phyloP scores from a whole-genome alignment of 176 grass and related monocot species.

The Eragrostis curvula region DNA sequence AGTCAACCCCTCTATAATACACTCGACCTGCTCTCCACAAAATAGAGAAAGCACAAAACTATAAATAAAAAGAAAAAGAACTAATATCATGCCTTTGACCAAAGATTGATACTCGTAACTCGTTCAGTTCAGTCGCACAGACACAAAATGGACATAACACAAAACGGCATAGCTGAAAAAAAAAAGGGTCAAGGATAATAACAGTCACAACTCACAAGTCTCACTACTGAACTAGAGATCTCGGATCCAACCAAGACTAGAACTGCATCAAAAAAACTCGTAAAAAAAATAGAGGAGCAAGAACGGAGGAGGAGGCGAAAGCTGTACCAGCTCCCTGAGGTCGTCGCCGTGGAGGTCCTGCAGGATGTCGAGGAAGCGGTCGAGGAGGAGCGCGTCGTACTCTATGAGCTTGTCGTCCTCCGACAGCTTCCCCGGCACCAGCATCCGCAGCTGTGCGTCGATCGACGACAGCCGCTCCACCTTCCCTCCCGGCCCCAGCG shows the following conservation, averaged over 20 bases:
- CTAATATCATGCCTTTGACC: background rate
- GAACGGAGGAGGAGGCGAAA: background rate
- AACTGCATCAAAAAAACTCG: background rate
- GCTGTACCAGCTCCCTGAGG: slow-evolving; percentile 57
- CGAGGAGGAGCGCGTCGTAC: slow-evolving; percentile 74
- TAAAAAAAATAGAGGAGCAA: background rate
- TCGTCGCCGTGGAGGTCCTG: slow-evolving; percentile 69
- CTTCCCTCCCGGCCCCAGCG: slow-evolving; percentile 10
- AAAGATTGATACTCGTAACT: background rate
- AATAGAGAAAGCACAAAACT: background rate
- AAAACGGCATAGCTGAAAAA: background rate
- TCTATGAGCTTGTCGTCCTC: slow-evolving; percentile 79
- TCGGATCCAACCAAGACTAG: slow-evolving; percentile 34
- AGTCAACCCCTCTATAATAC: slow-evolving; percentile 1
- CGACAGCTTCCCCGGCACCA: slow-evolving; percentile 62
- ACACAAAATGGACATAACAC: background rate
- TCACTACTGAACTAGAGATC: background rate
- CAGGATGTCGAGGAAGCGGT: slow-evolving; percentile 77
- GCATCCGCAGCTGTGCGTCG: slow-evolving; percentile 67
- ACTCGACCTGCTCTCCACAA: background rate
- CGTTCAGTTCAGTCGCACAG: background rate
- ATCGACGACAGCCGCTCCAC: slow-evolving; percentile 71
- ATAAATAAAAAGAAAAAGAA: background rate
- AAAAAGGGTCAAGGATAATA: background rate
- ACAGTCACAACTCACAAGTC: background rate